These are phyloP conservation scores for Aspergillus sp. DNA, from an alignment of 2,329 filamentous ascomycete genomes.

Conservation along the genomic window DNA sequence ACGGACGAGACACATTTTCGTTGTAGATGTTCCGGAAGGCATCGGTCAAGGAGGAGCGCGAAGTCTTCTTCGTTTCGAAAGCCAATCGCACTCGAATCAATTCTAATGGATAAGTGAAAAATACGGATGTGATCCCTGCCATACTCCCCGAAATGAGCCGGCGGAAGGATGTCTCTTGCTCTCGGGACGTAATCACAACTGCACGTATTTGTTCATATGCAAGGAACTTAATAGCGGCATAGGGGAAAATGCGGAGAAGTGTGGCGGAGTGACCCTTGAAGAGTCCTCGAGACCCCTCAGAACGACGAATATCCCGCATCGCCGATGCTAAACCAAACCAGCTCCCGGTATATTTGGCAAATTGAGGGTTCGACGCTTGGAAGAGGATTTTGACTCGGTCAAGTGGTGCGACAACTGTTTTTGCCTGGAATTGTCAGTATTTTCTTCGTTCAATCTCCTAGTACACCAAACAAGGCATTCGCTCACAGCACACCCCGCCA, in stretches of 20 bases:
- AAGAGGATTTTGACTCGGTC: slow-evolving; percentile 99
- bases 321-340: slow-evolving; percentile 79
- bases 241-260: slow-evolving; percentile 87
- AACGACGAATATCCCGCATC: slow-evolving; percentile 70
- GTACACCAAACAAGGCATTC: slow-evolving; percentile 11
- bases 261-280: slow-evolving; percentile 95
- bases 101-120: slow-evolving; percentile 93
- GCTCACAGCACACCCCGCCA: slow-evolving; percentile 84
- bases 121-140: slow-evolving; percentile 76
- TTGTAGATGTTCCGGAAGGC: slow-evolving; percentile 83
- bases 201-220: slow-evolving; percentile 94
- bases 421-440: slow-evolving; percentile 53
- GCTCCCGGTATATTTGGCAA: slow-evolving; percentile 82
- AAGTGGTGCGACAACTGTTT: slow-evolving; percentile 89
- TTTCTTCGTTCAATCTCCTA: not conserved
- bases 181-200: slow-evolving; percentile 59
- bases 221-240: slow-evolving; percentile 95
- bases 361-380: slow-evolving; percentile 88
- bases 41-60: slow-evolving; percentile 59
- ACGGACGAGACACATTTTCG: slow-evolving; percentile 51
- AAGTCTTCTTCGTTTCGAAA: slow-evolving; percentile 77
- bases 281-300: slow-evolving; percentile 66
- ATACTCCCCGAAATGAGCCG: slow-evolving; percentile 45
- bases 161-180: slow-evolving; percentile 72
- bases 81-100: slow-evolving; percentile 86